Evolutionary conservation across 2,329 filamentous ascomycete species (phyloP), one percentile per base, ranked within the genome.

Genomic region (Cyclaneusma minus): DNA sequence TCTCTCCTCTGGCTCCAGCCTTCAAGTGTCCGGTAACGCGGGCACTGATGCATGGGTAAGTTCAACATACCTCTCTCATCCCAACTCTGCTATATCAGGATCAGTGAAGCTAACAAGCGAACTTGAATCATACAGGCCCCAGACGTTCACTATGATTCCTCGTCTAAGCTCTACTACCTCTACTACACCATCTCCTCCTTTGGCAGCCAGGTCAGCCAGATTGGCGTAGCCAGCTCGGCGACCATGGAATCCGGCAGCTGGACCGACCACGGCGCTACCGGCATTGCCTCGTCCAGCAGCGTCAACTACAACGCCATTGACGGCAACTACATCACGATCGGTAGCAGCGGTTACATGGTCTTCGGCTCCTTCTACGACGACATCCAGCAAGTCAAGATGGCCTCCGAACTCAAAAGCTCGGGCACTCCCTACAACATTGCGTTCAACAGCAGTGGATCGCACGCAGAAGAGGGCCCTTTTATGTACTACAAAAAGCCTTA

Each of bases 361-460:
- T 69, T 67, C 31, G 65, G 65, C 7, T 62, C 57, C 4, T 70
- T 67, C 50, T 70, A 62, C 61, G 44, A 45, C 4, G 56, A 62
- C 30, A 43, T 68, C n/a, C 67, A 57, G 41, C 55, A 59, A 33
- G 57, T 60, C 3, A 42, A 52, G 16, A 58, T 68, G 39, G 28
- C 18, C 6, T 34, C 27, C 28, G 25, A 36, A 6, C 31, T 37
- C 7, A 35, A 35, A 4, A 22, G 21, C 3, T 25, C 33, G 4
- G 30, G 29, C 3, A 29, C 24, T 1, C 21, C 55, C 0, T 44
- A 49, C 23, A 54, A 62, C 16, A 44, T 68, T 25, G 58, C 58
- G 0, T 66, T 54, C 40, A 49, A 63, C 20, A 47, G 60, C 0
- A 45, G 41, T 2, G 55, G 54, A 1, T 41, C 40, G 0, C 59